These are phyloP conservation scores for Penicillium sp. DNA, from an alignment of 2,329 filamentous ascomycete species.

Conservation along the genomic window DNA sequence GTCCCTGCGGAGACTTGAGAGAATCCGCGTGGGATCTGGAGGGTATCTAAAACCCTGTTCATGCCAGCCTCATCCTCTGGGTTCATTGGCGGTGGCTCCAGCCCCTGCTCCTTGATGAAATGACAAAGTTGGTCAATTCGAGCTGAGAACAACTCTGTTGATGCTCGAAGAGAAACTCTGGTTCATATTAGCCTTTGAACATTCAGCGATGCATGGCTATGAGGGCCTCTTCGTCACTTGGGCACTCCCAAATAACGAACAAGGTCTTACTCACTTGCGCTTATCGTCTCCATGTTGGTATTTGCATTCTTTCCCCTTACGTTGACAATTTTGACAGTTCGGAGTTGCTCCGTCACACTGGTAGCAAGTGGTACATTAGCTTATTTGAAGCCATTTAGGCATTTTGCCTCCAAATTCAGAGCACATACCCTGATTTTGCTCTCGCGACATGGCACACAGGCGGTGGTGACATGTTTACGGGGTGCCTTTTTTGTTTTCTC, in stretches of 20 bases:
- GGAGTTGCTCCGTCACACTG: slow-evolving; percentile 42
- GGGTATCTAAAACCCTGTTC: slow-evolving; percentile 41
- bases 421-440: slow-evolving; percentile 46
- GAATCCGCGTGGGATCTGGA: slow-evolving; percentile 33
- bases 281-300: slow-evolving; percentile 44
- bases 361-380: slow-evolving; percentile 4
- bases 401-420: neutral
- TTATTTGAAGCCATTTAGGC: neutral
- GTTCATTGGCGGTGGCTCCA: slow-evolving; percentile 43
- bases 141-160: slow-evolving; percentile 40
- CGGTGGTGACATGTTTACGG: slow-evolving; percentile 48
- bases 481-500: slow-evolving; percentile 34
- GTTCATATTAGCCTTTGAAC: slow-evolving; percentile 11
- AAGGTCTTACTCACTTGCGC: slow-evolving; percentile 35
- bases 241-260: neutral
- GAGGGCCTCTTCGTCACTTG: neutral
- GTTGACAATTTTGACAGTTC: slow-evolving; percentile 41
- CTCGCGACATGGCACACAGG: slow-evolving; percentile 47
- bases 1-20: slow-evolving; percentile 12
- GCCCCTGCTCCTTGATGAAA: slow-evolving; percentile 44
- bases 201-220: neutral
- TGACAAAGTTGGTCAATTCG: slow-evolving; percentile 41
- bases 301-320: slow-evolving; percentile 41
- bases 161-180: slow-evolving; percentile 39
- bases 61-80: slow-evolving; percentile 40